Base-by-base conservation (phyloP, 2,329 filamentous ascomycete species). In the Magnaporthiopsis poae region DNA sequence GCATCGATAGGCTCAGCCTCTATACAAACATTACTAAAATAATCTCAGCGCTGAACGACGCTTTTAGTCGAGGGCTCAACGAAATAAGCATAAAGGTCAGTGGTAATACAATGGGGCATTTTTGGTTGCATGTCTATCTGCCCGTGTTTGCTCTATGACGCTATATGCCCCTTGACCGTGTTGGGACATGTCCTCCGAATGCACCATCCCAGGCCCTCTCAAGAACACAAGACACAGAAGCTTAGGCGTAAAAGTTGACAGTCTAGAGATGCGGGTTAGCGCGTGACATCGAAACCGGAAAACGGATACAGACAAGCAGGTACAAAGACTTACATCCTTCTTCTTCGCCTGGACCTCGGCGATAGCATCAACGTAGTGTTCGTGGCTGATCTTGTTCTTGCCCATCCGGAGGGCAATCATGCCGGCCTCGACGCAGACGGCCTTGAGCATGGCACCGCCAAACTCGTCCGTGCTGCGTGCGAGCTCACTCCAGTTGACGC, bases 281-380 rank as follows among this genome's bases (percentile, higher is more conserved):
- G 76, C 68, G 62, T 60, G 18, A 8, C 27, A 2, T 8, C 15
- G 21, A 33, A 39, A 18, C 15, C 13, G 11, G 31, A 31, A 33
- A 31, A 21, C 15, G 63, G 63, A 60, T 36, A 64, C 61, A 39
- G 12, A 60, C 3, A 62, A 59, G n/a, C 31, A 9, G 63, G 62
- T 2, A 39, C 35, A 61, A 29, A 5, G 12, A 64, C 27, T 81
- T 73, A 86, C 84, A 70, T 96, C 92, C 86, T 96, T 96, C 90
- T 96, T 96, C 88, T 96, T 89, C 69, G 90, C 88, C 78, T 93
- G 92, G 72, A 99, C 95, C 80, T 99, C 95, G 56, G 92, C 86
- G 77, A 99, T 98, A 68, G 95, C 95, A 82, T 99, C 95, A 64
- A 99, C 95, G 75, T 98, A 99, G 79, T 99, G 92, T 82, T 99